A percentile compares a stretch with the other conserved stretches of the same genome.
phyloP scores from a whole-genome alignment of 495 filamentous ascomycete species.

The Aspergillus biplanus region DNA sequence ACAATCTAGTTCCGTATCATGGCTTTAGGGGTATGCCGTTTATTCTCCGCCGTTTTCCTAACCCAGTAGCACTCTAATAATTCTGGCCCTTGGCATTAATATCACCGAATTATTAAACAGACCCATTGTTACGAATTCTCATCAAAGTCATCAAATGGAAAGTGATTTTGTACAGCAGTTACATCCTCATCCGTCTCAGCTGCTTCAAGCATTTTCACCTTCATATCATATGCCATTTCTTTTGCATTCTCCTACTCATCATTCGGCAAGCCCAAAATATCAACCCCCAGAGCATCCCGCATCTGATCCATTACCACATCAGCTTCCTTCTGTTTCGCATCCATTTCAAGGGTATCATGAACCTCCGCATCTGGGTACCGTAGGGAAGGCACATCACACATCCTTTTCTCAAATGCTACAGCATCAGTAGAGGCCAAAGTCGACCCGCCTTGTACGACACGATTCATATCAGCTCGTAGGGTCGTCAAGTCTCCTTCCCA shows the following conservation, averaged over 20 bases:
- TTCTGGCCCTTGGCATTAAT: too few relatives aligned
- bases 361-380: constrained; percentile 21
- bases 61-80: too few relatives aligned
- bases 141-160: constrained; percentile 37
- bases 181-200: constrained; percentile 23
- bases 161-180: constrained; percentile 25
- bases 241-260: constrained; percentile 28
- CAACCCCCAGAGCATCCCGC: constrained; percentile 23
- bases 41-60: too few relatives aligned
- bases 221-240: constrained; percentile 23
- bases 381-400: constrained; percentile 17
- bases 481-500: constrained; percentile 36
- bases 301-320: constrained; percentile 29
- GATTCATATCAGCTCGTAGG: constrained; percentile 30
- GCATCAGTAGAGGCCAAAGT: neutral
- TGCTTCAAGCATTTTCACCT: constrained; percentile 27
- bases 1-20: too few relatives aligned
- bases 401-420: neutral
- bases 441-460: constrained; percentile 23
- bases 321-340: constrained; percentile 28
- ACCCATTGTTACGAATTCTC: constrained; percentile 21
- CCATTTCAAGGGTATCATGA: constrained; percentile 25
- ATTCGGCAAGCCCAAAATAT: constrained; percentile 30
- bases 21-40: too few relatives aligned
- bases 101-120: neutral